Evolutionary conservation across 148 eudicot species (phyloP).

Genomic region (Persicaria tinctoria): DNA sequence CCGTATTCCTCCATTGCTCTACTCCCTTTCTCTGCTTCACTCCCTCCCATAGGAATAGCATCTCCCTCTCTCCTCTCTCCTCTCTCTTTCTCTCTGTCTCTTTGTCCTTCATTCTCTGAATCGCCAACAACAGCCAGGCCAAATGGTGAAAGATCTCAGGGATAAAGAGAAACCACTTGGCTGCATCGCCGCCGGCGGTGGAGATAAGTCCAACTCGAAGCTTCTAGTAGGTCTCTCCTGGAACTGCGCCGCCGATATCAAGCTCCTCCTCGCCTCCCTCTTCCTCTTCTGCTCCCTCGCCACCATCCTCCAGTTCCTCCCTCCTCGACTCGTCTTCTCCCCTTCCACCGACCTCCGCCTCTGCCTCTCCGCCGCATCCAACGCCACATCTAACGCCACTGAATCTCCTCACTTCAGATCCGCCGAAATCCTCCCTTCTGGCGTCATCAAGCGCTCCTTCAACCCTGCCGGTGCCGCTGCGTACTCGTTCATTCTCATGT

Average conservation of each 20-base stretch:
- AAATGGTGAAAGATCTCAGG: slow-evolving; percentile 10
- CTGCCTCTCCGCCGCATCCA: slow-evolving; percentile 18
- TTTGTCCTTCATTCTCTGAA: background rate
- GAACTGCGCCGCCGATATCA: slow-evolving; percentile 56
- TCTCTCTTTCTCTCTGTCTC: background rate
- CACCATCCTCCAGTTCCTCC: slow-evolving; percentile 52
- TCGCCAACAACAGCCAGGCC: too few species aligned
- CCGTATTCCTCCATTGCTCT: too few species aligned
- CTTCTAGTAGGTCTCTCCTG: slow-evolving; percentile 35
- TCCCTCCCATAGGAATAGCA: too few species aligned
- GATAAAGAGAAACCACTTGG: slow-evolving; percentile 11
- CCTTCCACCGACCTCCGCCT: slow-evolving; percentile 19
- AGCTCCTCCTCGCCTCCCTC: slow-evolving; percentile 43
- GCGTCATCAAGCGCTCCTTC: slow-evolving; percentile 38
- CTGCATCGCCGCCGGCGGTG: background rate
- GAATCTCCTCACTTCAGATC: background rate
- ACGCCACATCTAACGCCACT: slow-evolving; percentile 2
- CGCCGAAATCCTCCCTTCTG: slow-evolving; percentile 14
- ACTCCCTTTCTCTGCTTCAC: too few species aligned
- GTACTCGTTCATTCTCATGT: slow-evolving; percentile 59
- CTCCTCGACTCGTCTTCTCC: slow-evolving; percentile 32
- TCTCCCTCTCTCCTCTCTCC: background rate
- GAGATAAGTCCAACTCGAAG: slow-evolving; percentile 16
- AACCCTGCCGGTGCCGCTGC: slow-evolving; percentile 51
- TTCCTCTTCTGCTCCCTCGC: slow-evolving; percentile 49